Conservation (phyloP, 1,284 basidiomycete species). For the Puccinia brachypodii region DNA sequence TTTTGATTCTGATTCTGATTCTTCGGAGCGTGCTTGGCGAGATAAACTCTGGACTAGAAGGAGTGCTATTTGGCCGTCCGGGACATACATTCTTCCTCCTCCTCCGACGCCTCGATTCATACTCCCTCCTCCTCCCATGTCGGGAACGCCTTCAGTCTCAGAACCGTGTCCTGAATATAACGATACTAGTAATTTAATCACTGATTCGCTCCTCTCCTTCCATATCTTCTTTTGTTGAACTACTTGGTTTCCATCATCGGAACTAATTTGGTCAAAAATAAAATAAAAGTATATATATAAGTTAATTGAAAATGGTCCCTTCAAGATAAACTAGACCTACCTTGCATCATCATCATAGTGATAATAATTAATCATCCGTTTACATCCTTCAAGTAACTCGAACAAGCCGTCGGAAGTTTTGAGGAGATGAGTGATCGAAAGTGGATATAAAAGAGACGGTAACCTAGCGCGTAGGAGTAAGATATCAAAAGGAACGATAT, state of each 20-base stretch:
- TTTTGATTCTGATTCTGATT: too few relatives aligned
- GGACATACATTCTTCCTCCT: not conserved
- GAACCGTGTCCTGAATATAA: conserved; percentile 12
- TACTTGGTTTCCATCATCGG: not conserved
- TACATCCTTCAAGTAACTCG: conserved; percentile 22
- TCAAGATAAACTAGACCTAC: not conserved
- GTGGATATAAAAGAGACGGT: too few relatives aligned
- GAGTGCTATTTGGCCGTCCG: not conserved
- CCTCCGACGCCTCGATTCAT: not conserved
- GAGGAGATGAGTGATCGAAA: not conserved
- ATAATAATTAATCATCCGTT: conserved; percentile 6
- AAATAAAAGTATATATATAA: not conserved
- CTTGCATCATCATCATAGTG: not conserved
- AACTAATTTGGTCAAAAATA: not conserved
- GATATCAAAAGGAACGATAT: conserved; percentile 31
- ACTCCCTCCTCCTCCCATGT: not conserved
- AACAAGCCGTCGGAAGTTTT: conserved; percentile 17
- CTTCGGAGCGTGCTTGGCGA: too few relatives aligned
- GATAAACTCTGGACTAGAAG: not conserved
- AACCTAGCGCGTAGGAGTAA: conserved; percentile 11
- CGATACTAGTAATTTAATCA: not conserved
- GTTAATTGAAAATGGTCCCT: not conserved
- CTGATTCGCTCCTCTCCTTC: not conserved
- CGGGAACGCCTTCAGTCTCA: not conserved
- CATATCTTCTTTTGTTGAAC: not conserved